Conservation (phyloP, 2,329 filamentous ascomycete genomes). For the Penicillium capsulatum region DNA sequence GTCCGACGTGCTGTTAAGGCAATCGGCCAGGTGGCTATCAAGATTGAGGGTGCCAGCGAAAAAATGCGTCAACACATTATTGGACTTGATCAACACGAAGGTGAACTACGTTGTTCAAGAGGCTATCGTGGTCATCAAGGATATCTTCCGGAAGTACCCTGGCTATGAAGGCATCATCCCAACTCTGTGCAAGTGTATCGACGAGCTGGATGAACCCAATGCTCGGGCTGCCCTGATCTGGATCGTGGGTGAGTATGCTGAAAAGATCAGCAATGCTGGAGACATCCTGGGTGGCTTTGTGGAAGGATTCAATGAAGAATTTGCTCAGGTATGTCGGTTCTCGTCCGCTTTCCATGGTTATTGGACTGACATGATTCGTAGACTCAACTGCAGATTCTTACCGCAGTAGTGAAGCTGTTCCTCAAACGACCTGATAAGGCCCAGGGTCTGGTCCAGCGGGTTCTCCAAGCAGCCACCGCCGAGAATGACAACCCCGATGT, state of each 20-base stretch:
- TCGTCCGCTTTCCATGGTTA: neutral
- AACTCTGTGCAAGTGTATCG: constrained; percentile 91
- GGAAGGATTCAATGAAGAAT: constrained; percentile 92
- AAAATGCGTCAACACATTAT: constrained; percentile 89
- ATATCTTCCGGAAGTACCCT: constrained; percentile 95
- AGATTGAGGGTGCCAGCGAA: constrained; percentile 91
- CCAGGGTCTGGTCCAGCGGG: constrained; percentile 87
- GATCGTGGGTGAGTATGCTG: constrained; percentile 98
- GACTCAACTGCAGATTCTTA: constrained; percentile 97
- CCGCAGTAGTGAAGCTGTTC: constrained; percentile 95
- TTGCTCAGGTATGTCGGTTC: constrained; percentile 68
- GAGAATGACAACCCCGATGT: constrained; percentile 98
- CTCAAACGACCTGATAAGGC: constrained; percentile 92
- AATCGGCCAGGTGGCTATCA: constrained; percentile 97
- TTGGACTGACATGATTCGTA: constrained; percentile 42
- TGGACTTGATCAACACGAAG: constrained; percentile 94
- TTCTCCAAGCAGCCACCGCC: constrained; percentile 84
- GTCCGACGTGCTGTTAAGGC: constrained; percentile 90
- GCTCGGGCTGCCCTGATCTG: constrained; percentile 90
- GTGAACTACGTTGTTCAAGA: constrained; percentile 99
- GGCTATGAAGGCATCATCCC: constrained; percentile 98
- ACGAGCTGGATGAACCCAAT: constrained; percentile 91
- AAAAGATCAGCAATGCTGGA: constrained; percentile 98
- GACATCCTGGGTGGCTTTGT: constrained; percentile 90
- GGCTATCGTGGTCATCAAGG: constrained; percentile 97